phyloP scores from a whole-genome alignment of 768 basidiomycete species.

The Amanita rubescens region DNA sequence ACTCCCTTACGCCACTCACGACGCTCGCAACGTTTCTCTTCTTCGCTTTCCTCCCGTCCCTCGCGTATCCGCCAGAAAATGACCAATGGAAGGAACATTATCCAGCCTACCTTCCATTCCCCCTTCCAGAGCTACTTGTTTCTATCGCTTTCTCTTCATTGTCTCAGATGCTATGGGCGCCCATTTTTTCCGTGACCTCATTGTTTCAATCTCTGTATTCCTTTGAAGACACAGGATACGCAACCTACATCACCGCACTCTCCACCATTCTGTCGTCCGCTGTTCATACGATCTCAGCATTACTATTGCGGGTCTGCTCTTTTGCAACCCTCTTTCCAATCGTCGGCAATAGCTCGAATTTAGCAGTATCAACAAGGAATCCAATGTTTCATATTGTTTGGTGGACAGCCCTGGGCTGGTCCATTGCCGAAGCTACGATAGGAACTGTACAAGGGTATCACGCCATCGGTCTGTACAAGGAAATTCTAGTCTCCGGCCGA shows the following conservation, averaged over 20 bases:
- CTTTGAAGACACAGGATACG: conserved; percentile 17
- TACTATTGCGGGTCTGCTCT: conserved; percentile 46
- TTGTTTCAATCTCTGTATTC: conserved; percentile 21
- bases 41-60: conserved; percentile 41
- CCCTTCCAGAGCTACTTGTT: conserved; percentile 57
- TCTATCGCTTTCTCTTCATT: conserved; percentile 57
- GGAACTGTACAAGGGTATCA: conserved; percentile 67
- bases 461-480: conserved; percentile 57
- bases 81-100: conserved; percentile 30
- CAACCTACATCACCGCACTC: conserved; percentile 7
- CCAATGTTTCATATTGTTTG: conserved; percentile 59
- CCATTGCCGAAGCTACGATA: conserved; percentile 57
- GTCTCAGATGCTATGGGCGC: conserved; percentile 44
- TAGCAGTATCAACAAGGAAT: conserved; percentile 49
- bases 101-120: conserved; percentile 46
- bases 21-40: conserved; percentile 40
- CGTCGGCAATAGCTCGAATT: conserved; percentile 19
- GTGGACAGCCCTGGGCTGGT: conserved; percentile 77
- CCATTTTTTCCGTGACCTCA: conserved; percentile 32
- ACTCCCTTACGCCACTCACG: conserved; percentile 53
- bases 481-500: conserved; percentile 43
- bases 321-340: conserved; percentile 39
- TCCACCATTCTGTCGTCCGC: conserved; percentile 31
- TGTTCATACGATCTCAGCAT: conserved; percentile 43
- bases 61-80: conserved; percentile 37